Evolutionary conservation across 306 rosid genomes (phyloP), one percentile per base, ranked within the genome.

Genomic region (Lablab purpureus): DNA sequence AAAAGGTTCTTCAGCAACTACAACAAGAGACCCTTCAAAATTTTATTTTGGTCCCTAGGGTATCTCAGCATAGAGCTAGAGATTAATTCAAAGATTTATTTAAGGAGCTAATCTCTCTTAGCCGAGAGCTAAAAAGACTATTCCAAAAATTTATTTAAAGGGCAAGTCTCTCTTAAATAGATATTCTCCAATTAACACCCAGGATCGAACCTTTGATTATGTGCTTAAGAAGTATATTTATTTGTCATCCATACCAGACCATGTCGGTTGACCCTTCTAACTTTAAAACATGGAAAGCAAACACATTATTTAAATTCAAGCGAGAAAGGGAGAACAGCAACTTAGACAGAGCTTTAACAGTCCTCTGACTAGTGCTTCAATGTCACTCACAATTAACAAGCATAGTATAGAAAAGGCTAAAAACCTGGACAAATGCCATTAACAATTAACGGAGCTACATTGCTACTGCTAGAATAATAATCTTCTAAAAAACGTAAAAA

Each of bases 1-100:
- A 15, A 71, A 70, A 9, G 36, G 36, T 52, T 70, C 51, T 67
- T 87, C 47, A 82, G 77, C 28, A 30, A 73, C 7, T 6, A 79
- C 50, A 54, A 4, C 63, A 63, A 49, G 58, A 40, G 32, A 55
- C 17, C 28, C 15, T 56, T 52, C 78, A 76, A 55, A 79, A 15
- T 55, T 54, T 13, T 1, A 11, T 3, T 58, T 25, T 23, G n/a
- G 10, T 23, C 7, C 18, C 18, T 5, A 58, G 36, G 36, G 18
- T 60, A 15, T 15, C 43, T 8, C 6, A 15, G 19, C 5, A 37
- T 0, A 27, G 10, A 27, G 12, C 1, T 9, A 6, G 5, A 13
- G 19, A 25, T 11, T 60, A 60, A 60, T 60, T 0, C 41, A 1
- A 1, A 15, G 40, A 60, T 28, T 60, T 7, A 60, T 60, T 56